phyloP scores from a whole-genome alignment of 169 alveolate species.

The Miamiensis avidus region DNA sequence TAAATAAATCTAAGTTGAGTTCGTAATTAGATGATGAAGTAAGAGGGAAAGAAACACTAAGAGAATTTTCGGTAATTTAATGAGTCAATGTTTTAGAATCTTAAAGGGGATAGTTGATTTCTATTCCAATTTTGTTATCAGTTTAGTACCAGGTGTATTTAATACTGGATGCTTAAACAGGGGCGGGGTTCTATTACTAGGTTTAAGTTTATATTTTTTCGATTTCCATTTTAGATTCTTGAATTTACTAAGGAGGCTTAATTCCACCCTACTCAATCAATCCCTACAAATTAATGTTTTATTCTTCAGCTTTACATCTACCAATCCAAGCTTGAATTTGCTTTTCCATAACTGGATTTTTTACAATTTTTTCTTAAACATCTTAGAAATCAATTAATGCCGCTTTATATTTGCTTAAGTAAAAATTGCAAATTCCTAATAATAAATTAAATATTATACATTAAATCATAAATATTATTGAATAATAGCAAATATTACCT shows the following conservation, averaged over 20 bases:
- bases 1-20: constrained; percentile 30
- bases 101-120: constrained; percentile 26
- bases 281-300: constrained; percentile 3
- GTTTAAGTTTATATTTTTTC: background rate
- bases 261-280: background rate
- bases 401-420: constrained; percentile 2
- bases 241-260: background rate
- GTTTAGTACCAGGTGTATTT: constrained; percentile 46
- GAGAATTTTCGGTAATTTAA: constrained; percentile 14
- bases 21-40: constrained; percentile 17
- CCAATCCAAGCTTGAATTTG: constrained; percentile 12
- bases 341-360: background rate
- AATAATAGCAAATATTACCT: constrained; percentile 13
- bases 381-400: constrained; percentile 18
- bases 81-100: constrained; percentile 23
- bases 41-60: constrained; percentile 28
- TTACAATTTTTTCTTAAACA: background rate
- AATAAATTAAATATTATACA: background rate
- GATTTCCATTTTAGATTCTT: background rate
- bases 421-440: constrained; percentile 19
- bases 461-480: too few relatives aligned
- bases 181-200: constrained; percentile 1
- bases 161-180: constrained; percentile 6
- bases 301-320: constrained; percentile 35
- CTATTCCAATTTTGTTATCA: constrained; percentile 38